Evolutionary conservation across 768 basidiomycete genomes (phyloP).

Genomic region (Lentinula raphanica): DNA sequence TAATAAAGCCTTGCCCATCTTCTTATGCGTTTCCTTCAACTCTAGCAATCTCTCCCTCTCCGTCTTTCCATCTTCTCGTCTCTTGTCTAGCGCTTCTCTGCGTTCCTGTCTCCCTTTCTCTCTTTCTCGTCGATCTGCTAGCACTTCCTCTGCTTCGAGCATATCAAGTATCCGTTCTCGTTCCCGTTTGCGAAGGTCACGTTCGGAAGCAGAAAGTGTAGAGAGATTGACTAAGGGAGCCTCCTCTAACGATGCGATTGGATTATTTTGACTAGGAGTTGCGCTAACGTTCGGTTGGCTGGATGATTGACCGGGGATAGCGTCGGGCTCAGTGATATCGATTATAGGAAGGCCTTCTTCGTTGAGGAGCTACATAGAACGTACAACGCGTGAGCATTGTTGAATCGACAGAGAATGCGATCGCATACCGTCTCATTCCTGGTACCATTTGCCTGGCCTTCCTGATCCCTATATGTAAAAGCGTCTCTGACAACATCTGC

Average conservation of each 20-base stretch:
- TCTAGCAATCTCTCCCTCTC: constrained; percentile 35
- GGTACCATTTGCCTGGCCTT: constrained; percentile 27
- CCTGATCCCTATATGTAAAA: constrained; percentile 18
- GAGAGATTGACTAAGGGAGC: constrained; percentile 42
- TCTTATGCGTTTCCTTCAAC: constrained; percentile 60
- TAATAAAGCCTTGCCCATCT: constrained; percentile 70
- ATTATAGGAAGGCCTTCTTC: constrained; percentile 79
- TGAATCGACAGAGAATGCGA: not conserved
- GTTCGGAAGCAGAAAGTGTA: constrained; percentile 39
- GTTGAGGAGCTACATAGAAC: constrained; percentile 54
- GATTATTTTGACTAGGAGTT: not conserved
- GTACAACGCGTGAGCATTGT: constrained; percentile 2
- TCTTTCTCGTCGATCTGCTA: constrained; percentile 37
- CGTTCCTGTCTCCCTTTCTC: constrained; percentile 34
- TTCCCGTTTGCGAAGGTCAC: constrained; percentile 48
- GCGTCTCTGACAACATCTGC: constrained; percentile 29
- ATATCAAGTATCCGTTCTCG: constrained; percentile 61
- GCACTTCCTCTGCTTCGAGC: constrained; percentile 66
- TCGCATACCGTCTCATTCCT: not conserved
- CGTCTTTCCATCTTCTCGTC: constrained; percentile 33
- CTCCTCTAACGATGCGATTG: constrained; percentile 28
- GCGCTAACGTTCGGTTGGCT: not conserved
- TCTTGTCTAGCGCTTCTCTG: constrained; percentile 43
- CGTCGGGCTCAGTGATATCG: constrained; percentile 62
- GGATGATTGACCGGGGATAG: constrained; percentile 12